A percentile compares a stretch with the other conserved stretches of the same genome.
phyloP scores from a whole-genome alignment of 148 eudicot species.

The Mesembryanthemum crystallinum region DNA sequence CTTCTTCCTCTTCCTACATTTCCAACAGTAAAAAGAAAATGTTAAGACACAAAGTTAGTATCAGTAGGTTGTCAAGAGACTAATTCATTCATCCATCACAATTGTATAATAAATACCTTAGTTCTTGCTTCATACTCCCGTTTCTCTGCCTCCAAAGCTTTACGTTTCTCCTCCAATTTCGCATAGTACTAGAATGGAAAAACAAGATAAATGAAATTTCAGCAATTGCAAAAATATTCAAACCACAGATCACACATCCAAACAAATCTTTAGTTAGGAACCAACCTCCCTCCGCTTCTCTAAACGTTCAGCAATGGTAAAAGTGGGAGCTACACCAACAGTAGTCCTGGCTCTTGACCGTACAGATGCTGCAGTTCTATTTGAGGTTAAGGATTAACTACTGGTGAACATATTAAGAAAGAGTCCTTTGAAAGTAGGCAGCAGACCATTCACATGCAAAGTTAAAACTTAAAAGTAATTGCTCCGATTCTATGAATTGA shows the following conservation, averaged over 20 bases:
- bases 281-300: slow-evolving; percentile 83
- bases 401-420: not conserved
- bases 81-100: slow-evolving; percentile 5
- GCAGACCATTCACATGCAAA: not conserved
- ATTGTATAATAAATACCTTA: slow-evolving; percentile 45
- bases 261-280: not conserved
- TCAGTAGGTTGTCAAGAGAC: not conserved
- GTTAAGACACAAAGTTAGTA: not conserved
- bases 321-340: slow-evolving; percentile 75
- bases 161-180: slow-evolving; percentile 80
- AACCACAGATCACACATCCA: not conserved
- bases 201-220: slow-evolving; percentile 3
- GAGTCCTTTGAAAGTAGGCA: not conserved
- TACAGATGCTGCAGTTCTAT: slow-evolving; percentile 63
- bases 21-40: slow-evolving; percentile 2
- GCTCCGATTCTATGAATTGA: not conserved
- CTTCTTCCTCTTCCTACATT: slow-evolving; percentile 81
- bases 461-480: not conserved
- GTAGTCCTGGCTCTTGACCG: slow-evolving; percentile 67
- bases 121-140: slow-evolving; percentile 73
- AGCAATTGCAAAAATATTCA: slow-evolving; percentile 1
- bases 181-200: slow-evolving; percentile 53
- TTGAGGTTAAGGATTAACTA: slow-evolving; percentile 43
- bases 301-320: slow-evolving; percentile 49
- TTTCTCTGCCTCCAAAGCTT: slow-evolving; percentile 83